Conservation (phyloP, 805 yeast species). For the Candida ascalaphidarum region DNA sequence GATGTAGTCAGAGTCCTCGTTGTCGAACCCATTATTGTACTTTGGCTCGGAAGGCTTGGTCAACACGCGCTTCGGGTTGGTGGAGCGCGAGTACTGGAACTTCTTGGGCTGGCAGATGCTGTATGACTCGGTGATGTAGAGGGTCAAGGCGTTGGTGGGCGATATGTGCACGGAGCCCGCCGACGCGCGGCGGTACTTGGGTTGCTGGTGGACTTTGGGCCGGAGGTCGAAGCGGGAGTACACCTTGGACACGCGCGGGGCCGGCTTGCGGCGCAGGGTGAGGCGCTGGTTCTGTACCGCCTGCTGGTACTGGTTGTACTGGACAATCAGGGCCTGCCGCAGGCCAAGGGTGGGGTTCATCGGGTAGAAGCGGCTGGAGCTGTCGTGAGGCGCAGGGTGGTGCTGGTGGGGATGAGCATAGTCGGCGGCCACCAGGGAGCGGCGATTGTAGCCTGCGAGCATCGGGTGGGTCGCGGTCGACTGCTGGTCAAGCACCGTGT, state of each 20-base stretch:
- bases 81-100: constrained; percentile 73
- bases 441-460: too few relatives aligned
- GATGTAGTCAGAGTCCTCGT: constrained; percentile 83
- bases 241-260: constrained; percentile 42
- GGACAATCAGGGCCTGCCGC: constrained; percentile 23
- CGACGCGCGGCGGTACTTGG: constrained; percentile 65
- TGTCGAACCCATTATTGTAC: constrained; percentile 77
- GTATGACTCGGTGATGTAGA: constrained; percentile 71
- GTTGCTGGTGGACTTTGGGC: constrained; percentile 55
- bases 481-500: too few relatives aligned
- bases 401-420: too few relatives aligned
- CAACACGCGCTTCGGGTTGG: constrained; percentile 85
- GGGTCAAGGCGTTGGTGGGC: constrained; percentile 75
- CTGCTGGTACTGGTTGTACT: constrained; percentile 26
- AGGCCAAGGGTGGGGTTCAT: too few relatives aligned
- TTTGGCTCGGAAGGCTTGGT: constrained; percentile 88
- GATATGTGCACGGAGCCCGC: constrained; percentile 57
- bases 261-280: constrained; percentile 16
- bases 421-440: too few relatives aligned
- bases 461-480: too few relatives aligned
- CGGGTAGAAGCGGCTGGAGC: too few relatives aligned
- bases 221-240: constrained; percentile 40
- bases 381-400: too few relatives aligned
- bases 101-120: constrained; percentile 69
- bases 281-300: constrained; percentile 13